Conservation (phyloP, 2,329 filamentous ascomycete genomes). For the Madurella fahalii region DNA sequence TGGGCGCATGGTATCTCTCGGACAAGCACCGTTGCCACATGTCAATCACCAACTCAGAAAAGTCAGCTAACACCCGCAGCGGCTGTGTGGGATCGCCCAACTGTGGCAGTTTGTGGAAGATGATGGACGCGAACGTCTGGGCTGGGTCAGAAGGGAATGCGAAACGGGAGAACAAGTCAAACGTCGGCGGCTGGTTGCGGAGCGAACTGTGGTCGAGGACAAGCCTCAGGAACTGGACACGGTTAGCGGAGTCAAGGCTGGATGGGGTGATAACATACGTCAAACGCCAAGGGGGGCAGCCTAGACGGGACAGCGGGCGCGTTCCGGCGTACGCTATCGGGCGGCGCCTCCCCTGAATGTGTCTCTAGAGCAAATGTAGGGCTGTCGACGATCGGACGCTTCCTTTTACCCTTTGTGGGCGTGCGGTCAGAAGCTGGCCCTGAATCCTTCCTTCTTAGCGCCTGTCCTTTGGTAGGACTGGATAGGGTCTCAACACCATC, state of each 20-base stretch:
- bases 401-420: conserved; percentile 68
- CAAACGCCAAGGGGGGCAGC: conserved; percentile 35
- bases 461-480: conserved; percentile 51
- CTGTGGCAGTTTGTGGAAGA: conserved; percentile 63
- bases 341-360: conserved; percentile 36
- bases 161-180: conserved; percentile 64
- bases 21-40: conserved; percentile 66
- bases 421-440: conserved; percentile 50
- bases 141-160: conserved; percentile 60
- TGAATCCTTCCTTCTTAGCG: conserved; percentile 36
- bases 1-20: conserved; percentile 59
- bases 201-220: conserved; percentile 59
- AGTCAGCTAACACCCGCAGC: conserved; percentile 57
- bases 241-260: conserved; percentile 17
- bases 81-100: conserved; percentile 48
- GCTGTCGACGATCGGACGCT: conserved; percentile 61
- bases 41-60: conserved; percentile 59
- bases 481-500: conserved; percentile 59
- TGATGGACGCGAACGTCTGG: conserved; percentile 60
- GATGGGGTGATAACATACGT: conserved; percentile 36
- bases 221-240: conserved; percentile 53
- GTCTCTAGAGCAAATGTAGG: conserved; percentile 60
- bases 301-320: conserved; percentile 9
- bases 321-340: conserved; percentile 27
- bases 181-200: conserved; percentile 54